phyloP scores from a whole-genome alignment of 192 early-diverging fungal genomes.

The Phycomyces blakesleeanus region DNA sequence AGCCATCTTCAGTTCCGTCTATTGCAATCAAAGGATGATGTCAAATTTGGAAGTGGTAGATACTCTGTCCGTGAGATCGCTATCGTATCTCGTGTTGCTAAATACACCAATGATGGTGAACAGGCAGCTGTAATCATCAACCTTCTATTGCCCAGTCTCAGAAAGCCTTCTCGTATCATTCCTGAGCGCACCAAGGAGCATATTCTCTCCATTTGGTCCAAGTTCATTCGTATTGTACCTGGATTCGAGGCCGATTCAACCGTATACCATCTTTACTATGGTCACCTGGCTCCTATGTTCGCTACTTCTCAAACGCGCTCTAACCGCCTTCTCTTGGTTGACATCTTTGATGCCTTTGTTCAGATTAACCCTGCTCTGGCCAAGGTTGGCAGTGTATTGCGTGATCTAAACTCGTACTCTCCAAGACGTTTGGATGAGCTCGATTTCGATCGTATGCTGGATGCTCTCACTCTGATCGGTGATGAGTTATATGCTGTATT shows the following conservation, averaged over 20 bases:
- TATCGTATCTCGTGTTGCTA: slow-evolving; percentile 74
- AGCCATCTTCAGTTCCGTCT: slow-evolving; percentile 55
- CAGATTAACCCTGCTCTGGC: slow-evolving; percentile 50
- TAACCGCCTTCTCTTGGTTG: slow-evolving; percentile 59
- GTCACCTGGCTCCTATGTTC: slow-evolving; percentile 67
- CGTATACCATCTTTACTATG: slow-evolving; percentile 60
- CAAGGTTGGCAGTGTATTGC: slow-evolving; percentile 52
- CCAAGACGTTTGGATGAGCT: slow-evolving; percentile 73
- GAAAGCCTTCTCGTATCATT: slow-evolving; percentile 62
- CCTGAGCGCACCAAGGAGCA: slow-evolving; percentile 80
- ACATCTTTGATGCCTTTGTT: slow-evolving; percentile 63
- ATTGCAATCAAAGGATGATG: slow-evolving; percentile 39
- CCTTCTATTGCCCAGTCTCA: slow-evolving; percentile 80
- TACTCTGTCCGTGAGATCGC: slow-evolving; percentile 70
- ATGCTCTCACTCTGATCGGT: slow-evolving; percentile 70
- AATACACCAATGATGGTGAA: slow-evolving; percentile 63
- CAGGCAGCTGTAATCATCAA: slow-evolving; percentile 69
- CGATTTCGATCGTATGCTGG: slow-evolving; percentile 81
- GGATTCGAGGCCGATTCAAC: slow-evolving; percentile 32
- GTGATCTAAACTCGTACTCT: slow-evolving; percentile 81
- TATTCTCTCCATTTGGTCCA: slow-evolving; percentile 74
- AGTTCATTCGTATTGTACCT: slow-evolving; percentile 78
- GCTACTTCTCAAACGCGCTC: slow-evolving; percentile 57
- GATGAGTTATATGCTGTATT: slow-evolving; percentile 63
- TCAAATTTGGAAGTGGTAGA: slow-evolving; percentile 46